Base-by-base conservation (phyloP, 768 basidiomycete genomes). In the Psilocybe tampanensis region DNA sequence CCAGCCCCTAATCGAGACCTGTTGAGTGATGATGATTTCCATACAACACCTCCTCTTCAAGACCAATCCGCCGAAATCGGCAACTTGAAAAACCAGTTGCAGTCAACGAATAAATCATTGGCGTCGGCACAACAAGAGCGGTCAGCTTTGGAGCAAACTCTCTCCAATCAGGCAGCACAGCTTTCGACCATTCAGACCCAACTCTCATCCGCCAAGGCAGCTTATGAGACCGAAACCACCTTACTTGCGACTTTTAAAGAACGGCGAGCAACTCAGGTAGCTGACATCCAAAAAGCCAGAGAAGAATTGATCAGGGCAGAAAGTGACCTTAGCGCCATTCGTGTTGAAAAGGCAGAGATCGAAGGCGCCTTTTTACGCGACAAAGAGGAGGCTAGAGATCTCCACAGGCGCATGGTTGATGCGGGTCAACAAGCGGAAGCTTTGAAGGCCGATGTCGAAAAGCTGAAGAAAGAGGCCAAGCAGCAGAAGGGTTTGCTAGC, bases 401-500 rank as follows among this genome's bases (percentile, higher is more conserved):
- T 98, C 59, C 88, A 97, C 66, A 84, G 86, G 64, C 85, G 83
- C 69, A 92, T 98, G 90, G 79, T 85, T 12, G 93, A 94, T 64
- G 83, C 85, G 15, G 84, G 86, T 8, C 82, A 86, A 59, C 86
- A 94, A 70, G 87, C 87, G 33, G 84, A 90, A 44, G 67, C 75
- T 11, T 69, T 88, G 50, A 95, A 90, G 70, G 76, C 73, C 11
- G 87, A 92, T 59, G 76, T 94, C 19, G 97, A 98, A 71, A 95
- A 91, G 75, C 70, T 83, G 39, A 95, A 87, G 77, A 98, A 92
- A 74, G 95, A 98, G 50, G 94, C 92, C 1, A 90, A 96, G 70
- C 94, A 97, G 68, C 95, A 98, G 76, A 98, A 94, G 70, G 97
- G 97, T 9, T 79, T 96, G 60, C 80, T 96, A 21, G 95, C 95